phyloP scores from a whole-genome alignment of 345 rosid genomes.

The Citrus sp. region DNA sequence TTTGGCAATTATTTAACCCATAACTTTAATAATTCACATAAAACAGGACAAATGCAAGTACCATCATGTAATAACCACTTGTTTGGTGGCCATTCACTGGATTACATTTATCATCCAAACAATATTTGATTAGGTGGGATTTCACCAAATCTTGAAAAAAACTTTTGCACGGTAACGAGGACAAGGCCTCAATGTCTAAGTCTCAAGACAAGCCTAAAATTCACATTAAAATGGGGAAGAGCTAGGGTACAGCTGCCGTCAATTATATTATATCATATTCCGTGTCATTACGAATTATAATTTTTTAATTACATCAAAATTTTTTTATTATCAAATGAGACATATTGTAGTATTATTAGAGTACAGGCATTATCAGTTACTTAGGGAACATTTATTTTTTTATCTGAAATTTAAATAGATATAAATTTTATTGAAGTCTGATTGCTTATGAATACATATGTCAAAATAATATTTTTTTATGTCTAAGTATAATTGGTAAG shows the following conservation, averaged over 20 bases:
- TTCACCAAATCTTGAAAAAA: slow-evolving; percentile 10
- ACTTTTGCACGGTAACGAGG: slow-evolving; percentile 7
- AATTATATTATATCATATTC: no score
- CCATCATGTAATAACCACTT: slow-evolving; percentile 6
- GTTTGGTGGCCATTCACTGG: slow-evolving; percentile 18
- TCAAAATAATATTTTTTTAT: no score
- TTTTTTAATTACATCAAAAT: no score
- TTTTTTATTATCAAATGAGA: no score
- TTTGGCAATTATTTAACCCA: slow-evolving; percentile 7
- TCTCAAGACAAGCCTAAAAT: slow-evolving; percentile 23
- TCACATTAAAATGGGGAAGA: not conserved
- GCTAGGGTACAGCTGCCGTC: not conserved
- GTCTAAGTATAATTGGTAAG: no score
- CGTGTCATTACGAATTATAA: no score
- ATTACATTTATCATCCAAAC: not conserved
- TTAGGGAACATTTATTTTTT: no score
- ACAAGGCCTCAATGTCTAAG: slow-evolving; percentile 38
- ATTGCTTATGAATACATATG: no score
- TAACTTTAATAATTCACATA: slow-evolving; percentile 11
- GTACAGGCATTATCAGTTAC: no score
- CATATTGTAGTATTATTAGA: no score
- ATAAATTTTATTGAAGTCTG: no score
- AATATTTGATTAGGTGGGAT: slow-evolving; percentile 20
- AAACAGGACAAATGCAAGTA: slow-evolving; percentile 28
- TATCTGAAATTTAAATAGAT: no score